Percentiles rank a stretch among this genome's conserved stretches.
phyloP scores from a whole-genome alignment of 192 early-diverging fungal species.

The Chytriomyces confervae region DNA sequence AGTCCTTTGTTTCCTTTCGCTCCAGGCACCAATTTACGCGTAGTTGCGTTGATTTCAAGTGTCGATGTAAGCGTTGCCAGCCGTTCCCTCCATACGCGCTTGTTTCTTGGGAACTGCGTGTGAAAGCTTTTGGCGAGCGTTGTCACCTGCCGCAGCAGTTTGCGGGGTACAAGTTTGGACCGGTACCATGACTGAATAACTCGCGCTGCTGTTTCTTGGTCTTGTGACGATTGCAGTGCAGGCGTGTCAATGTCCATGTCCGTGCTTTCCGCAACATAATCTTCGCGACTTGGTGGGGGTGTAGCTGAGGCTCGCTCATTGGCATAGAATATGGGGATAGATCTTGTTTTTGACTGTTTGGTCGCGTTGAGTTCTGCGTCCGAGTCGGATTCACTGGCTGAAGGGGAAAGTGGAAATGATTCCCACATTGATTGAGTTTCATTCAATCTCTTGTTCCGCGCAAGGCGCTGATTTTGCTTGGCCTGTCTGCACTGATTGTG shows the following conservation, averaged over 20 bases:
- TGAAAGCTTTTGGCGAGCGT: not conserved
- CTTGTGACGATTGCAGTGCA: not conserved
- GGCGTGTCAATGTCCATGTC: too few relatives aligned
- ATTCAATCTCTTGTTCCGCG: too few relatives aligned
- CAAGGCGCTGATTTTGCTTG: too few relatives aligned
- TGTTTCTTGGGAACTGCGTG: not conserved
- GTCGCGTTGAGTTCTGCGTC: too few relatives aligned
- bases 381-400: too few relatives aligned
- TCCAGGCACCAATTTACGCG: constrained; percentile 20
- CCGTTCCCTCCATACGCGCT: not conserved
- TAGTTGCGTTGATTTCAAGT: not conserved
- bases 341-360: too few relatives aligned
- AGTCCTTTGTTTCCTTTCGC: constrained; percentile 17
- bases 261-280: too few relatives aligned
- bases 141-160: not conserved
- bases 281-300: too few relatives aligned
- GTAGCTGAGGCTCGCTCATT: too few relatives aligned
- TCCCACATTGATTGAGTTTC: too few relatives aligned
- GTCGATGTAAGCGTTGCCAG: not conserved
- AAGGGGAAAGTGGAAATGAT: too few relatives aligned
- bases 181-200: not conserved
- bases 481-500: not conserved
- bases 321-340: too few relatives aligned
- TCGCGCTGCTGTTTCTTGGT: not conserved
- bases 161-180: not conserved